Evolutionary conservation across 257 asterid genomes (phyloP).

Genomic region (Echites panduratus): DNA sequence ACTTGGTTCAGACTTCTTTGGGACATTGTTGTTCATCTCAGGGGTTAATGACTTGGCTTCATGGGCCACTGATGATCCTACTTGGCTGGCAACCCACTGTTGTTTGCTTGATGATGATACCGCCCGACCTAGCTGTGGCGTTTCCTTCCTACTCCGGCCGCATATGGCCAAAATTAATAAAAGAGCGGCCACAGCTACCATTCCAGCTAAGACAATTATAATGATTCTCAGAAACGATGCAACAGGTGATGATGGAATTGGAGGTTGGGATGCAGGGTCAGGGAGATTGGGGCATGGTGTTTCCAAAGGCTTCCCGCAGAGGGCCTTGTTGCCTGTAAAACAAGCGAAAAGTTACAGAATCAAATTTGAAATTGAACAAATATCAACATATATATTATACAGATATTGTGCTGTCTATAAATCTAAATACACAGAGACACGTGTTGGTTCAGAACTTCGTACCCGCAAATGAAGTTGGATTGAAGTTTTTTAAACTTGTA

Average conservation of each 20-base stretch:
- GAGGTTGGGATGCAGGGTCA: constrained; percentile 26
- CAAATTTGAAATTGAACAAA: neutral
- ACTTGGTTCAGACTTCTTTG: constrained; percentile 21
- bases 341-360: too few species aligned
- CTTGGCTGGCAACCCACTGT: neutral
- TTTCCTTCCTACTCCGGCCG: constrained; percentile 23
- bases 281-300: constrained; percentile 36
- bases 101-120: constrained; percentile 15
- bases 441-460: neutral
- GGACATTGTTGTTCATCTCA: neutral
- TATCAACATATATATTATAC: too few species aligned
- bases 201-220: constrained; percentile 24
- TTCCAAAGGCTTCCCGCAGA: constrained; percentile 67
- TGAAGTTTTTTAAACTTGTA: constrained; percentile 32
- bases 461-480: constrained; percentile 62
- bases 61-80: neutral
- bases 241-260: neutral
- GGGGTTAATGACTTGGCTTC: neutral
- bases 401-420: too few species aligned
- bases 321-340: constrained; percentile 61
- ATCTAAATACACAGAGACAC: too few species aligned
- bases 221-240: constrained; percentile 23
- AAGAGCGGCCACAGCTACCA: constrained; percentile 37
- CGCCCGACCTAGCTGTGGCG: constrained; percentile 25
- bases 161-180: constrained; percentile 32